Evolutionary conservation across 441 rosid species (phyloP), one percentile per base, ranked within the genome.

Genomic region (Biscutella laevigata): DNA sequence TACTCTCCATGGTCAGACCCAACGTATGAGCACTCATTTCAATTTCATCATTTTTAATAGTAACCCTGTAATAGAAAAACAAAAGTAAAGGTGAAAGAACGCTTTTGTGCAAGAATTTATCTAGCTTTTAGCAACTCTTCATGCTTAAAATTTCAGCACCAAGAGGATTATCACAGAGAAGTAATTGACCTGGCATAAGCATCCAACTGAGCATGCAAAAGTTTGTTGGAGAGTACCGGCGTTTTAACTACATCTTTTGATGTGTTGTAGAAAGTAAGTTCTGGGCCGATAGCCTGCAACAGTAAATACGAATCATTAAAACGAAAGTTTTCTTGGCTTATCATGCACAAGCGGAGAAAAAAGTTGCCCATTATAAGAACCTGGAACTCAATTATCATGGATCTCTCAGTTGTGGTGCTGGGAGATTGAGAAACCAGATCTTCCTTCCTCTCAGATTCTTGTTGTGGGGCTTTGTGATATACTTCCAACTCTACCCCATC

Each of bases 1-100:
- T 86, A 64, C 99, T 88, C 78, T 92, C 99, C 95, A 92, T 81
- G 61, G 78, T 81, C 71, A 92, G 79, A 72, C 95, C 95, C 64
- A 84, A 76, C 33, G 76, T 81, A 69, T 78, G 83, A 59, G 86
- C 94, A 69, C 76, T 80, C 88, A 88, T 72, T 70, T 88, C 95
- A 63, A 73, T 62, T 44, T 80, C 75, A 69, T 80, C 84, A 43
- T 85, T 88, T 64, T 82, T 92, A 67, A 84, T 22, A 48, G 72
- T 74, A 69, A 92, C 59, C 87, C 98, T 92, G 71, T 28, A 68
- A 44, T 68, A 65, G 38, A 47, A 46, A 46, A 60, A 65, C 43
- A 19, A 11, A 62, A 50, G 47, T 28, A 39, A 61, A 26, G 35
- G 55, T 19, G 22, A 21, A 41, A 13, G 5, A 37, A 41, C 19